A percentile compares a stretch with the other conserved stretches of the same genome.
Evolutionary conservation across 768 basidiomycete genomes (phyloP).

Genomic region (Lactifluus subvellereus): DNA sequence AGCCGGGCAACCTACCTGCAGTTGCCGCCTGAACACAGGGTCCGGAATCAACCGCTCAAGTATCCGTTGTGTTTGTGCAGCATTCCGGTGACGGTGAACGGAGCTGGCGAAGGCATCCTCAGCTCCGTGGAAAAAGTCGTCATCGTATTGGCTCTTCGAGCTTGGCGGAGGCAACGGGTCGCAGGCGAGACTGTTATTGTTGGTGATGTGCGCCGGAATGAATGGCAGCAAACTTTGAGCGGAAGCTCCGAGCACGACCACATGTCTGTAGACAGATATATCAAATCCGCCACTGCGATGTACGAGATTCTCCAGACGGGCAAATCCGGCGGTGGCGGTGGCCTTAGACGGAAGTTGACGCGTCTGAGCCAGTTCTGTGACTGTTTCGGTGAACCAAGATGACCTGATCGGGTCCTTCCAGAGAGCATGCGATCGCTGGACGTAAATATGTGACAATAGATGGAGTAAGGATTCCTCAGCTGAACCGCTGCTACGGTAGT

Average conservation of each 20-base stretch:
- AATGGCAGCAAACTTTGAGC: conserved; percentile 63
- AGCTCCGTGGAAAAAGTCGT: conserved; percentile 64
- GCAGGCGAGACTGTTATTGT: conserved; percentile 58
- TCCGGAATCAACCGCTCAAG: conserved; percentile 57
- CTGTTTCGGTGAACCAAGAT: conserved; percentile 65
- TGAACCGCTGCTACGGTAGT: not conserved
- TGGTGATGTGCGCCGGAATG: conserved; percentile 53
- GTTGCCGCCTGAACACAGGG: conserved; percentile 47
- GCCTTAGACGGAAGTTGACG: conserved; percentile 33
- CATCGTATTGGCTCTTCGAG: conserved; percentile 56
- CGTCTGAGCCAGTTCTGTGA: conserved; percentile 37
- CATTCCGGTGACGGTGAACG: conserved; percentile 31
- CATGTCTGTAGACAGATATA: conserved; percentile 63
- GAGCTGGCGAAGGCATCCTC: conserved; percentile 44
- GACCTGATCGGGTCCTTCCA: conserved; percentile 72
- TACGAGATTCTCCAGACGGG: conserved; percentile 37
- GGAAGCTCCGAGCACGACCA: conserved; percentile 64
- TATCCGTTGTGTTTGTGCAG: conserved; percentile 46
- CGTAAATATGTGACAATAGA: conserved; percentile 85
- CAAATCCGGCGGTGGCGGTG: conserved; percentile 32
- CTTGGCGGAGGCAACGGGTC: conserved; percentile 81
- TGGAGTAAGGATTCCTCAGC: conserved; percentile 47
- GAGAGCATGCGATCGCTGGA: conserved; percentile 61
- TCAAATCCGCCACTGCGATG: conserved; percentile 34
- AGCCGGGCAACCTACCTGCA: conserved; percentile 38